Conservation (phyloP, 805 yeast species). For the Candida verbasci region DNA sequence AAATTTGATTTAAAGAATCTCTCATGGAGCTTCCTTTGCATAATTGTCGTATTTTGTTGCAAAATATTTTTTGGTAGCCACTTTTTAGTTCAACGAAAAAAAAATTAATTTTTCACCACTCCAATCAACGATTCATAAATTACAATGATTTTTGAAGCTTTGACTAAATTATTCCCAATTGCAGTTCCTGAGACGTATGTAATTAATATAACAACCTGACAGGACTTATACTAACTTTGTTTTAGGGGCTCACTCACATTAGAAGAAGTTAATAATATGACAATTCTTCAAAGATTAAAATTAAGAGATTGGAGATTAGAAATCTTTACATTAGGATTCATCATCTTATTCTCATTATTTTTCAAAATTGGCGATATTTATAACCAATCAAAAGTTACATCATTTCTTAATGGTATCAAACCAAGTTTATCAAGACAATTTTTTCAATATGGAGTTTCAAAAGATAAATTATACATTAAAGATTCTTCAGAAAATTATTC, state of each 20-base stretch:
- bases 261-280: slow-evolving; percentile 57
- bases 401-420: slow-evolving; percentile 46
- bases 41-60: too few relatives aligned
- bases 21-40: too few relatives aligned
- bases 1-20: too few relatives aligned
- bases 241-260: too few relatives aligned
- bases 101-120: not conserved
- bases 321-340: slow-evolving; percentile 47
- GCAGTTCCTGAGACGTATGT: too few relatives aligned
- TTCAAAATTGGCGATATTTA: slow-evolving; percentile 56
- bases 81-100: slow-evolving; percentile 2
- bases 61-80: too few relatives aligned
- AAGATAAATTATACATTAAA: slow-evolving; percentile 44
- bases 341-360: slow-evolving; percentile 44
- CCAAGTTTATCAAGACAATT: slow-evolving; percentile 64
- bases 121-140: not conserved
- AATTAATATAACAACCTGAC: too few relatives aligned
- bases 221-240: too few relatives aligned
- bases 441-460: slow-evolving; percentile 65
- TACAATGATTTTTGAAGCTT: slow-evolving; percentile 8
- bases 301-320: slow-evolving; percentile 79
- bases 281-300: slow-evolving; percentile 53
- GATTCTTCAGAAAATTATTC: slow-evolving; percentile 61
- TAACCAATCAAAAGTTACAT: slow-evolving; percentile 54
- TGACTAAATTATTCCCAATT: slow-evolving; percentile 7